phyloP scores from a whole-genome alignment of 1,139 yeast species.

The Saccharomyces hybrid region DNA sequence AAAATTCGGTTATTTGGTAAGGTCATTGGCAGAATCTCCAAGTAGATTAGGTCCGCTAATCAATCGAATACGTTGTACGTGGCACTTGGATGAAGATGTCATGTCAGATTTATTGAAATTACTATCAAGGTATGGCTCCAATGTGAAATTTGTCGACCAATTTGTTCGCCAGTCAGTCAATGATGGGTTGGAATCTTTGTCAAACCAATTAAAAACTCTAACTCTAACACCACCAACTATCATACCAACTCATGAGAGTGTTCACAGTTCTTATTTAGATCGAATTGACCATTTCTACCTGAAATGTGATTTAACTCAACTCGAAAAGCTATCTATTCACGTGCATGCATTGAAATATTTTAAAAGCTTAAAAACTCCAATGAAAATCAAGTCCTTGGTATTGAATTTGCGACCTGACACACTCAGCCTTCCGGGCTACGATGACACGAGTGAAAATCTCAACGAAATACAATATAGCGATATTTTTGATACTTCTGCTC shows the following conservation, averaged over 20 bases:
- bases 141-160: conserved; percentile 23
- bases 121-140: conserved; percentile 13
- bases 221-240: conserved; percentile 24
- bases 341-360: conserved; percentile 24
- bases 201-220: conserved; percentile 16
- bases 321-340: conserved; percentile 22
- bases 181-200: conserved; percentile 12
- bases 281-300: conserved; percentile 11
- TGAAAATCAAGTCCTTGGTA: conserved; percentile 19
- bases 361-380: conserved; percentile 13
- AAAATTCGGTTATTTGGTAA: conserved; percentile 20
- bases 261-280: conserved; percentile 12
- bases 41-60: conserved; percentile 17
- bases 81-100: conserved; percentile 24
- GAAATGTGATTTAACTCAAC: conserved; percentile 16
- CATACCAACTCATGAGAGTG: conserved; percentile 17
- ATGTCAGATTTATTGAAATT: conserved; percentile 16
- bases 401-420: conserved; percentile 28
- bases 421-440: conserved; percentile 2
- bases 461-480: conserved; percentile 16
- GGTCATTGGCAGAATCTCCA: conserved; percentile 19
- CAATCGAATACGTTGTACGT: conserved; percentile 24
- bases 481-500: conserved; percentile 18
- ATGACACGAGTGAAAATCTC: conserved; percentile 6
- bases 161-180: conserved; percentile 20